phyloP scores from a whole-genome alignment of 495 filamentous ascomycete species.

The Xylaria scruposa region DNA sequence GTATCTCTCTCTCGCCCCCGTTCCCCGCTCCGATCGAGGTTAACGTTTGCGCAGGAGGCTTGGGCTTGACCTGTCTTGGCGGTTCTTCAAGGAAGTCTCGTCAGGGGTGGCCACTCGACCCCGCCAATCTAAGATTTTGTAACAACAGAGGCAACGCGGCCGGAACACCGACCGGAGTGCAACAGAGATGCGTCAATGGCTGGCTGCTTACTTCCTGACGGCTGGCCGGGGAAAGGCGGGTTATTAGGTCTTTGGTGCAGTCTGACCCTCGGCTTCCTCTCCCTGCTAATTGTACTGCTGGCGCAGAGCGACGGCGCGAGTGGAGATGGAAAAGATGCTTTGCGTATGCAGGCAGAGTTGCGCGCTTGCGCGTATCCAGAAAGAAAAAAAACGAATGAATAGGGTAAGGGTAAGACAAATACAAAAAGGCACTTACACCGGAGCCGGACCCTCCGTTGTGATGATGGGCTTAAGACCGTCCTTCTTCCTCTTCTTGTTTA shows the following conservation, averaged over 20 bases:
- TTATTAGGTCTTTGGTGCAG: background rate
- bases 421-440: slow-evolving; percentile 49
- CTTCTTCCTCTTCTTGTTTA: slow-evolving; percentile 87
- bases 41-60: background rate
- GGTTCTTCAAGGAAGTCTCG: slow-evolving; percentile 10
- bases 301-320: background rate
- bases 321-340: background rate
- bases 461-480: slow-evolving; percentile 90
- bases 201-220: background rate
- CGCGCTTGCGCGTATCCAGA: slow-evolving; percentile 15
- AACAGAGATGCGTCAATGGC: slow-evolving; percentile 12
- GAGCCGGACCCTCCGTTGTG: slow-evolving; percentile 70
- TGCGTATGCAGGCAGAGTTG: background rate
- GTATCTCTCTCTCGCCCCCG: background rate
- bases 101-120: slow-evolving; percentile 21
- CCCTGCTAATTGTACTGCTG: background rate
- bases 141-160: slow-evolving; percentile 4
- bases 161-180: slow-evolving; percentile 12
- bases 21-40: slow-evolving; percentile 11
- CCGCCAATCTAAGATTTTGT: slow-evolving; percentile 21
- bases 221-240: background rate
- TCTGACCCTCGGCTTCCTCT: background rate
- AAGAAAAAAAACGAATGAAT: slow-evolving; percentile 20
- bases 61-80: slow-evolving; percentile 23
- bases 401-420: slow-evolving; percentile 32